phyloP scores from a whole-genome alignment of 495 filamentous ascomycete species.

The Cercophora samala region DNA sequence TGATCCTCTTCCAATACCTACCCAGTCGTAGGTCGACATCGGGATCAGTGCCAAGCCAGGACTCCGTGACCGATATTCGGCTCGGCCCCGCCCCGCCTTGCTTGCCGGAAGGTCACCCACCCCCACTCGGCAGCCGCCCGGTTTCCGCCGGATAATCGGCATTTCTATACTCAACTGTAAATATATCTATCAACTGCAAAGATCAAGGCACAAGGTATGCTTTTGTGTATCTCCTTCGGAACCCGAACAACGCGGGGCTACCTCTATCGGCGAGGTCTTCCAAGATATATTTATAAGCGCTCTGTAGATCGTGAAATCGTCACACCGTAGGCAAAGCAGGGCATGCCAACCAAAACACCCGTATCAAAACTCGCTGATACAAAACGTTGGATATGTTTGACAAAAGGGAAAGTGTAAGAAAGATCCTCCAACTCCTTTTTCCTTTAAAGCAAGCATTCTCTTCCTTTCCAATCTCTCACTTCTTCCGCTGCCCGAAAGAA shows the following conservation, averaged over 20 bases:
- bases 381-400: background rate
- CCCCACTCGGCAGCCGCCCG: background rate
- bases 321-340: too few species aligned
- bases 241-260: background rate
- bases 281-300: background rate
- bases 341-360: background rate
- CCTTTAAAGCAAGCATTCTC: background rate
- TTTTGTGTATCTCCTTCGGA: background rate
- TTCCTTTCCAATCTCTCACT: background rate
- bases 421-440: background rate
- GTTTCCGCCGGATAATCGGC: slow-evolving; percentile 2
- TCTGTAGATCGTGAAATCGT: background rate
- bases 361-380: background rate
- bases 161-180: background rate
- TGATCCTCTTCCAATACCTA: background rate
- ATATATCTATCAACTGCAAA: background rate
- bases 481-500: background rate
- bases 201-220: background rate
- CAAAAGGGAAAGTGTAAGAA: background rate
- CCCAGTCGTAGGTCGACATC: background rate
- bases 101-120: background rate
- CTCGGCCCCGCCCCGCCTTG: background rate
- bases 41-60: background rate
- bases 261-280: background rate
- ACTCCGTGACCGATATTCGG: slow-evolving; percentile 1